These are phyloP conservation scores for Rutstroemia sp. DNA, from an alignment of 2,329 filamentous ascomycete genomes.

Conservation along the genomic window DNA sequence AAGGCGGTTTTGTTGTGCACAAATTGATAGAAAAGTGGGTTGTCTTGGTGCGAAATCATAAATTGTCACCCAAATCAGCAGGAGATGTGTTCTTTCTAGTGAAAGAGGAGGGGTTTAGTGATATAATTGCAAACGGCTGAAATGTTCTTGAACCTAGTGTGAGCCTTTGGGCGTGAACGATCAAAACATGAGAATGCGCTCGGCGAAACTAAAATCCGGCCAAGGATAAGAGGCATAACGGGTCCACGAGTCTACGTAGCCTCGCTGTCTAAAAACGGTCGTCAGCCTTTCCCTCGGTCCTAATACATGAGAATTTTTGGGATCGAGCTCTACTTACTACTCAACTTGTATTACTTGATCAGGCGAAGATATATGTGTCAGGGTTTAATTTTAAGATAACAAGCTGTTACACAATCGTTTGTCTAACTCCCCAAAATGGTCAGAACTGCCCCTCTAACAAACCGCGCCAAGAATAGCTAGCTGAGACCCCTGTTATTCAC, in stretches of 20 bases:
- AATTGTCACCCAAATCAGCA: too few species aligned
- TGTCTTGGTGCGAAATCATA: too few species aligned
- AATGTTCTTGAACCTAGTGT: background rate
- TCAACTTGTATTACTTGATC: too few species aligned
- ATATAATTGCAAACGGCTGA: background rate
- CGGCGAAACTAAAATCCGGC: background rate
- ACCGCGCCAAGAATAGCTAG: conserved; percentile 1
- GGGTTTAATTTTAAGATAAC: background rate
- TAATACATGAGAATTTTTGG: too few species aligned
- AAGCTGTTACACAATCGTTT: too few species aligned
- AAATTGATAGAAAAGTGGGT: background rate
- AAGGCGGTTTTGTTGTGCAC: background rate
- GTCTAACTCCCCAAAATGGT: too few species aligned
- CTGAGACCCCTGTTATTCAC: background rate
- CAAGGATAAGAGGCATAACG: background rate
- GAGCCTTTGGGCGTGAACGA: too few species aligned
- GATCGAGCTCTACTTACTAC: too few species aligned
- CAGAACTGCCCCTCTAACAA: background rate
- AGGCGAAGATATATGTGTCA: background rate
- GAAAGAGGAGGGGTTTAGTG: background rate
- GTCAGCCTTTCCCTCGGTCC: too few species aligned
- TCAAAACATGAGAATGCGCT: background rate
- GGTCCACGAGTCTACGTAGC: too few species aligned
- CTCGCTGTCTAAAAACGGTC: too few species aligned
- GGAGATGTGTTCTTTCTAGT: background rate